Conservation (phyloP, 2,329 filamentous ascomycete species). For the Rhinocladiella mackenziei region DNA sequence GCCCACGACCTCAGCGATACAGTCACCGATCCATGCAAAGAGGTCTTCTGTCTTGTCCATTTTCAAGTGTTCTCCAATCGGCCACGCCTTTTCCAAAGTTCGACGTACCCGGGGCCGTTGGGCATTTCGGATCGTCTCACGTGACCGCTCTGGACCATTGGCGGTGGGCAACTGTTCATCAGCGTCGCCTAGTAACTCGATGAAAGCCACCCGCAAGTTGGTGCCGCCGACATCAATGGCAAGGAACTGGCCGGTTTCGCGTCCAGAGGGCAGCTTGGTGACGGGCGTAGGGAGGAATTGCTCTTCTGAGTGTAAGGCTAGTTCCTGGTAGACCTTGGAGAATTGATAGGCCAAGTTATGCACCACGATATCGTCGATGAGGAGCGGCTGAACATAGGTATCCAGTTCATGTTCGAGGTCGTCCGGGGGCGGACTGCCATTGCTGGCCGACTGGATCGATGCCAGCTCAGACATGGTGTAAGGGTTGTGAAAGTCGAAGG, state of each 20-base stretch:
- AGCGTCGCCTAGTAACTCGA: constrained; percentile 49
- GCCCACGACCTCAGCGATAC: constrained; percentile 68
- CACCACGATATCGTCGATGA: constrained; percentile 41
- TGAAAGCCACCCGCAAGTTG: constrained; percentile 54
- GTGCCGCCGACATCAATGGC: constrained; percentile 57
- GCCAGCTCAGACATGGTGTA: constrained; percentile 27
- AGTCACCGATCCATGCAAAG: constrained; percentile 76
- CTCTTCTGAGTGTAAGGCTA: constrained; percentile 44
- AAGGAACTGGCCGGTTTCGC: constrained; percentile 53
- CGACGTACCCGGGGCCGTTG: constrained; percentile 53
- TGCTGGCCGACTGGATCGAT: constrained; percentile 24
- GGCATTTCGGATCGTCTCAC: constrained; percentile 44
- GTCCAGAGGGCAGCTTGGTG: constrained; percentile 46
- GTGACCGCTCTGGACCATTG: constrained; percentile 36
- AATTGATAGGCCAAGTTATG: constrained; percentile 46
- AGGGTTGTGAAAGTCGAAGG: neutral
- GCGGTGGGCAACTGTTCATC: constrained; percentile 31
- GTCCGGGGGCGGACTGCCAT: constrained; percentile 27
- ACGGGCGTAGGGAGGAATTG: constrained; percentile 48
- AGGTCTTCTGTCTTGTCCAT: constrained; percentile 69
- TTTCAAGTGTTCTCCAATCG: constrained; percentile 69
- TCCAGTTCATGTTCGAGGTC: constrained; percentile 37
- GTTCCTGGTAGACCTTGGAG: constrained; percentile 42
- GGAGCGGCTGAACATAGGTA: constrained; percentile 41
- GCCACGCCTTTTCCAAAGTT: constrained; percentile 67